Evolutionary conservation across 192 early-diverging fungal species (phyloP).

Genomic region (Umbelopsis isabellina): DNA sequence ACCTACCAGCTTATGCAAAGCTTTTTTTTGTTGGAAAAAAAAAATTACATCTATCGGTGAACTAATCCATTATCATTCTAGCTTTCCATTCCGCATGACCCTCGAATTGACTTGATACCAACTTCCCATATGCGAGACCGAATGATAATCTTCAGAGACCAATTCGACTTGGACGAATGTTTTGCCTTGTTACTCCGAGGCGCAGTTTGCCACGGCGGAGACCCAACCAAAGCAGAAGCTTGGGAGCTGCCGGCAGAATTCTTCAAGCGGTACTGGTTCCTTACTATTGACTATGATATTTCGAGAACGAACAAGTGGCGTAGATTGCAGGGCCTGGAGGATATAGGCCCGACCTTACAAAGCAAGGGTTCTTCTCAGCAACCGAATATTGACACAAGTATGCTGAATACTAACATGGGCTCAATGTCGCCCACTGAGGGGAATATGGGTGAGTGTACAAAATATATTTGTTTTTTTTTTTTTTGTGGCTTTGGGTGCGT

Average conservation of each 20-base stretch:
- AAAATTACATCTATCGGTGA: too few species aligned
- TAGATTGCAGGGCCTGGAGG: constrained; percentile 33
- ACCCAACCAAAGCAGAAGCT: constrained; percentile 36
- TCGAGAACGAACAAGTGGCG: constrained; percentile 39
- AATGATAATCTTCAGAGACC: constrained; percentile 45
- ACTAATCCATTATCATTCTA: background rate
- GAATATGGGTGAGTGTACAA: constrained; percentile 1
- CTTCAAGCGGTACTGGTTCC: constrained; percentile 40
- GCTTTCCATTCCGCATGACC: constrained; percentile 43
- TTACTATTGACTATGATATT: constrained; percentile 35
- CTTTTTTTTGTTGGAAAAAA: too few species aligned
- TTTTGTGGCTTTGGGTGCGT: too few species aligned
- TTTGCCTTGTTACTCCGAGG: constrained; percentile 35
- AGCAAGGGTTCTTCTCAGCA: background rate
- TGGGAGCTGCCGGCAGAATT: constrained; percentile 41
- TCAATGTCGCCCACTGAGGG: background rate
- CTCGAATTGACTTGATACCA: constrained; percentile 44
- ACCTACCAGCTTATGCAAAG: too few species aligned
- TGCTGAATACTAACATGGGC: too few species aligned
- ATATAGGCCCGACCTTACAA: constrained; percentile 19
- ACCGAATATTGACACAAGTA: background rate
- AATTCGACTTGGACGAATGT: constrained; percentile 39
- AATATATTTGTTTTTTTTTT: background rate
- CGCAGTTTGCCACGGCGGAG: constrained; percentile 38
- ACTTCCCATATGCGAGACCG: constrained; percentile 44